Base-by-base conservation (phyloP, 2,329 filamentous ascomycete genomes). In the Trichophyton schoenleinii region DNA sequence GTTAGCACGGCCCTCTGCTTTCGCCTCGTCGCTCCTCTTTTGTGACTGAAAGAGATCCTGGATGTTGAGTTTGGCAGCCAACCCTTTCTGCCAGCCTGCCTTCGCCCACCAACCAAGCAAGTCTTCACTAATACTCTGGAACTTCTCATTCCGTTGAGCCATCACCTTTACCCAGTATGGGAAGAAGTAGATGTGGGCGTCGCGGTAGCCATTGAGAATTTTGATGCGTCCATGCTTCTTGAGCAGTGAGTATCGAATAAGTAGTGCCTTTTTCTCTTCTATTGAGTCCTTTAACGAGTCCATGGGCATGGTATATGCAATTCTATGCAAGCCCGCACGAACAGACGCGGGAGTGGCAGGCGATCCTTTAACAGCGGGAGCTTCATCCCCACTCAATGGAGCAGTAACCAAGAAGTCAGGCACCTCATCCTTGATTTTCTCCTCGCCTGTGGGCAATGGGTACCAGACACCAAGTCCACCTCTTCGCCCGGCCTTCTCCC, bases 21-120 rank as follows among this genome's bases (percentile, higher is more conserved):
- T 72, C 8, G 74, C 75, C 15, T 75, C 71, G 13, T 74, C 73
- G 0, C 74, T 69, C 7, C 72, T 66, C 59, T 71, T 71, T 62
- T 70, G 77, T 13, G 81, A 78, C 58, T 38, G 34, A 38, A 94
- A 79, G 3, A 92, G 81, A 52, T 86, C 79, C 58, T 82, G 77
- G 59, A 96, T 76, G 0, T 85, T 83, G 6, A 97, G 80, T 73
- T 95, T 96, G 59, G 87, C 83, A 0, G 83, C 83, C 2, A 96
- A 78, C 0, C 89, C 88, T 2, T 82, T 79, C 73, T 97, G 91
- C 94, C 94, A 99, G 60, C 86, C 85, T 0, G 92, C 85, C 72
- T 97, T 97, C 38, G 91, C 89, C 91, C 91, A 96, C 88, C 89
- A 96, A 5, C 91, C 91, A 15, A 97, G 79, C 4, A 96, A 84